Conservation (phyloP, 352 stramenopile species). For the Phytophthora sansomeana region DNA sequence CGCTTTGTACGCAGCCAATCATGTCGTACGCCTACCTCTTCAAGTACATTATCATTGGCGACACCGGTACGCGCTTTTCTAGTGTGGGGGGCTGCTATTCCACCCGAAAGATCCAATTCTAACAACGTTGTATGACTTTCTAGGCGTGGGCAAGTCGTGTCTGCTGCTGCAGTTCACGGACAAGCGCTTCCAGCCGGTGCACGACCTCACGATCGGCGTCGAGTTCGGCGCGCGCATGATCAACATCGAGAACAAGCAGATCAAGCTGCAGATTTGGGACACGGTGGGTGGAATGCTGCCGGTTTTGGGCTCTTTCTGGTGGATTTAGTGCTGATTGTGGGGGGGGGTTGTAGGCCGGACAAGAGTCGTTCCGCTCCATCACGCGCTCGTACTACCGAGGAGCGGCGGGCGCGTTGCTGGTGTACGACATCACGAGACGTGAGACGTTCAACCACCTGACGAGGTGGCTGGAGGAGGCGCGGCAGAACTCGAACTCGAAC, state of each 20-base stretch:
- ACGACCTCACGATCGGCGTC: constrained; percentile 99
- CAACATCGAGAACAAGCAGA: constrained; percentile 98
- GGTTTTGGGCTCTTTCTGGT: constrained; percentile 32
- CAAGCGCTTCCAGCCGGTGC: constrained; percentile 99
- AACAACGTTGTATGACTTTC: constrained; percentile 4
- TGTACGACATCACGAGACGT: constrained; percentile 99
- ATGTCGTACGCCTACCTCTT: constrained; percentile 98
- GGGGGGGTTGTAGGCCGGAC: constrained; percentile 88
- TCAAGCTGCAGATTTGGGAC: constrained; percentile 99
- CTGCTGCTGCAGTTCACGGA: constrained; percentile 99
- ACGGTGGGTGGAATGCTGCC: constrained; percentile 60
- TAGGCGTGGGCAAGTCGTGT: constrained; percentile 99
- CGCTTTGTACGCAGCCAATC: not conserved
- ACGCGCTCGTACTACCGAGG: constrained; percentile 99
- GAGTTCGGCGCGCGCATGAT: constrained; percentile 99
- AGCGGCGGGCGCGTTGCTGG: constrained; percentile 96
- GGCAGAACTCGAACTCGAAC: constrained; percentile 98
- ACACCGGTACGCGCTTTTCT: constrained; percentile 86
- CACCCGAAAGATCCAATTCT: constrained; percentile 7
- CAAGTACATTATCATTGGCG: constrained; percentile 99
- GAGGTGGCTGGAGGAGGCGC: constrained; percentile 98
- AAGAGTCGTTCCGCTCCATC: constrained; percentile 99
- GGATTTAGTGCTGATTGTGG: constrained; percentile 35
- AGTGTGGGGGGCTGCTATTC: not conserved
- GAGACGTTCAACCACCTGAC: constrained; percentile 99